Evolutionary conservation across 2,329 filamentous ascomycete species (phyloP).

Genomic region (Lasiodiplodia citricola): DNA sequence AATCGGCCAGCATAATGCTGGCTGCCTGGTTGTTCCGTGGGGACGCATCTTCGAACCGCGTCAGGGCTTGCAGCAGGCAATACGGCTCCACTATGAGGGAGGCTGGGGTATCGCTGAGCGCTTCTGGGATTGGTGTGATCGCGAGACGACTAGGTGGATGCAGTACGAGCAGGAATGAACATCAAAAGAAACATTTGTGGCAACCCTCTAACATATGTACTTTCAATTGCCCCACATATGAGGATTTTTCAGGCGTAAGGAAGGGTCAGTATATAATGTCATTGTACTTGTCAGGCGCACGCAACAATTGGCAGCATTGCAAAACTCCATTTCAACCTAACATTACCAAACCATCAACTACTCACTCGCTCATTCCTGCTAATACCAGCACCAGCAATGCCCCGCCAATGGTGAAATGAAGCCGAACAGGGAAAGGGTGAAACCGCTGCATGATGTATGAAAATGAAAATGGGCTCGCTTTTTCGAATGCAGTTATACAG

Average conservation of each 20-base stretch:
- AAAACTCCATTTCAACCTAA: conserved; percentile 14
- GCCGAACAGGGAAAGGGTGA: background rate
- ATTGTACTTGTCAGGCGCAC: background rate
- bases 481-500: conserved; percentile 24
- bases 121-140: conserved; percentile 53
- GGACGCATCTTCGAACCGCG: conserved; percentile 45
- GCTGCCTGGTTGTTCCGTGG: conserved; percentile 53
- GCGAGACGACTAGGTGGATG: conserved; percentile 34
- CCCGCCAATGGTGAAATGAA: conserved; percentile 2
- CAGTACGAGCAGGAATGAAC: conserved; percentile 9
- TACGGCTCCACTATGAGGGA: conserved; percentile 42
- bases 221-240: background rate
- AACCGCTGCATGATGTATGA: conserved; percentile 20
- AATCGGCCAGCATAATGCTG: conserved; percentile 33
- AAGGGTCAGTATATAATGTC: background rate
- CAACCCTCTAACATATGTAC: background rate
- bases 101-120: conserved; percentile 45
- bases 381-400: conserved; percentile 4
- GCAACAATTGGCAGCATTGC: background rate
- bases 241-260: background rate
- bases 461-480: conserved; percentile 11
- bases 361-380: background rate
- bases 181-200: background rate
- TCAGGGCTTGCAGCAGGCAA: conserved; percentile 41
- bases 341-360: conserved; percentile 3